Evolutionary conservation across 495 filamentous ascomycete genomes (phyloP).

Genomic region (Xylaria nigripes): DNA sequence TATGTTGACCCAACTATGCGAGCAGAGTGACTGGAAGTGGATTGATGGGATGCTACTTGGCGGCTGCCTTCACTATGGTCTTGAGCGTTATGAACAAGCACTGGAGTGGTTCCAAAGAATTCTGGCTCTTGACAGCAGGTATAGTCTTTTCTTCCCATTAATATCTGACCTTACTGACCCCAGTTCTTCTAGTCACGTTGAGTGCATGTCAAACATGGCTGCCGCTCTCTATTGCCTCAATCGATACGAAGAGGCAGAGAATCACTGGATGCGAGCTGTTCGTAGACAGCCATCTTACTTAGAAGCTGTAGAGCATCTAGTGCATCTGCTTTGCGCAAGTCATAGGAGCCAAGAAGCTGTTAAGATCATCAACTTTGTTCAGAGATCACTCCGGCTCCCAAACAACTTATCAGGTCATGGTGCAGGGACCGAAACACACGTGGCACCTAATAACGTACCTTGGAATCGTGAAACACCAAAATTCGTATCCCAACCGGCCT

Average conservation of each 20-base stretch:
- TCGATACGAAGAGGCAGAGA: slow-evolving; percentile 73
- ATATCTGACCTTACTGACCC: slow-evolving; percentile 21
- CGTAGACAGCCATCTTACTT: slow-evolving; percentile 82
- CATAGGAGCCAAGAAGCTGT: slow-evolving; percentile 81
- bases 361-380: slow-evolving; percentile 82
- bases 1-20: slow-evolving; percentile 71
- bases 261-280: slow-evolving; percentile 78
- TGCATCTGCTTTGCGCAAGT: slow-evolving; percentile 75
- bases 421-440: background rate
- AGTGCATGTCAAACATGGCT: slow-evolving; percentile 89
- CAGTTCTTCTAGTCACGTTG: slow-evolving; percentile 62
- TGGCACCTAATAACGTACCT: background rate
- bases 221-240: slow-evolving; percentile 80
- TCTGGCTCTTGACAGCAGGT: slow-evolving; percentile 71
- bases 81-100: slow-evolving; percentile 80
- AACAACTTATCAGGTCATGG: slow-evolving; percentile 5
- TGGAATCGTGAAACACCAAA: background rate
- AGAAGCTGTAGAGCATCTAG: slow-evolving; percentile 93
- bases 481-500: slow-evolving; percentile 8
- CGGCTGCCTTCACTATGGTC: slow-evolving; percentile 86
- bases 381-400: slow-evolving; percentile 56
- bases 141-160: slow-evolving; percentile 23
- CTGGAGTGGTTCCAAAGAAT: slow-evolving; percentile 85
- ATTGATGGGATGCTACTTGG: slow-evolving; percentile 90
- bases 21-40: slow-evolving; percentile 87